phyloP scores from a whole-genome alignment of 192 early-diverging fungal species.

The Lobulomyces angularis region DNA sequence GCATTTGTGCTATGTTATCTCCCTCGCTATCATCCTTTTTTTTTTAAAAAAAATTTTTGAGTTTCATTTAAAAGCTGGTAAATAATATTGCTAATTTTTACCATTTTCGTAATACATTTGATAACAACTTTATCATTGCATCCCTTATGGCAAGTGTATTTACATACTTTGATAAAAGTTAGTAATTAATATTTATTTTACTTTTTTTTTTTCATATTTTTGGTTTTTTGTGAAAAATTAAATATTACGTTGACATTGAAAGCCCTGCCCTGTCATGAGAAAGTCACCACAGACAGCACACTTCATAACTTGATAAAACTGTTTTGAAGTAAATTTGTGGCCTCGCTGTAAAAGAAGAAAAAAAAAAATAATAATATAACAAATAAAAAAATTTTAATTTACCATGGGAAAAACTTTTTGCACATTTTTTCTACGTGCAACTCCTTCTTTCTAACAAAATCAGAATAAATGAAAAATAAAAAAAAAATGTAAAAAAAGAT shows the following conservation, averaged over 20 bases:
- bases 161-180: constrained; percentile 50
- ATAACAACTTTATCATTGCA: constrained; percentile 77
- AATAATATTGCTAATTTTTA: constrained; percentile 5
- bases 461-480: too few relatives aligned
- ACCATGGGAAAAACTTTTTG: constrained; percentile 76
- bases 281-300: constrained; percentile 94
- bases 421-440: constrained; percentile 47
- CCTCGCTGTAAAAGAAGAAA: too few relatives aligned
- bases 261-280: constrained; percentile 74
- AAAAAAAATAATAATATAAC: too few relatives aligned
- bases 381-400: too few relatives aligned
- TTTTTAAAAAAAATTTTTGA: too few relatives aligned
- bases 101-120: constrained; percentile 71
- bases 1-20: too few relatives aligned
- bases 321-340: constrained; percentile 81
- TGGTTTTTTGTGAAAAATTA: not conserved
- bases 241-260: constrained; percentile 76
- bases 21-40: constrained; percentile 34
- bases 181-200: constrained; percentile 4
- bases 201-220: too few relatives aligned
- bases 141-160: constrained; percentile 84
- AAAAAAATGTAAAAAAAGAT: too few relatives aligned
- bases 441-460: constrained; percentile 18
- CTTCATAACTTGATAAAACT: constrained; percentile 95
- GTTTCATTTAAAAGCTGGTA: not conserved